Evolutionary conservation across 805 yeast genomes (phyloP), one percentile per base, ranked within the genome.

Genomic region (Kazachstania kunashirensis): DNA sequence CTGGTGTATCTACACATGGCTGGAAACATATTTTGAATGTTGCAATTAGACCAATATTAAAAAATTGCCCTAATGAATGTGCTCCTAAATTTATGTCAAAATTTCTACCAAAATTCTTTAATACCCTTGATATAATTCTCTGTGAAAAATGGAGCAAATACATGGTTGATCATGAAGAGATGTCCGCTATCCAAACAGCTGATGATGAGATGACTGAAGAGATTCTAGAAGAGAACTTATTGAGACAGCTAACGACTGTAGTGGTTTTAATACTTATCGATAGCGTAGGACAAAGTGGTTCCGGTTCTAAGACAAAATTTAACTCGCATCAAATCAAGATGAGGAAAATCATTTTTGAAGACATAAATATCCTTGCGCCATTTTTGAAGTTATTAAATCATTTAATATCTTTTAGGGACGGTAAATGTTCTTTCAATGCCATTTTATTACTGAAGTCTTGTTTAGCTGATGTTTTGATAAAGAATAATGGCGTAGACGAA

Each of bases 1-100:
- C 78, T 5, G 98, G 98, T 13, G 79, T 92, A 14, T 84, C 97
- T 0, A 67, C 85, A 29, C 97, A 92, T 60, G 84, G 95, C 18
- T 92, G 98, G 98, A 81, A 94, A 45, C 98, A 94, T 55, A 83
- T 92, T 79, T 77, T 89, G 30, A 88, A 89, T 46, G 72, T 89
- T 31, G 92, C 92, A 38, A 70, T 92, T 36, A 71, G 97, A 47
- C 83, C 84, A 39, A 80, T 86, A 7, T 75, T 92, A 30, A 81
- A 84, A 49, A 83, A 84, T 55, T 92, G 98, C 59, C 98, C 98
- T 2, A 67, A 71, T 1, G 71, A 70, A 29, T 73, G 68, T 51
- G 75, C 83, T 29, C 73, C 71, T 28, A 62, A 70, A 2, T 92
- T 89, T 50, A 74, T 88, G 81, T 57, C 71, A 11, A 81, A 77